Base-by-base conservation (phyloP, 305 asterid genomes). In the Fraxinus baroniana region DNA sequence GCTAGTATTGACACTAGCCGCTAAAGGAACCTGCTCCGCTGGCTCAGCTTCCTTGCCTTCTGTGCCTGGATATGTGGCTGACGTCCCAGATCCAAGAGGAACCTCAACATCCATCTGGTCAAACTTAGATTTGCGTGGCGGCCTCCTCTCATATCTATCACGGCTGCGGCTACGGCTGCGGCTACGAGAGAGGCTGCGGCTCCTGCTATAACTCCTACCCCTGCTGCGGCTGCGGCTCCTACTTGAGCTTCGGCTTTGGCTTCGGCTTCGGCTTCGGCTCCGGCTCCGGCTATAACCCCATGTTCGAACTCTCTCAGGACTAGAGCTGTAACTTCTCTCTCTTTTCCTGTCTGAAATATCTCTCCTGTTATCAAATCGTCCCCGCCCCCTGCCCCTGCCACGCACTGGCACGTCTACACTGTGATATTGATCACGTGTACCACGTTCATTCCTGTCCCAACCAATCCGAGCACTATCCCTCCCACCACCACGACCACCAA, bases 301-400 rank as follows among this genome's bases (percentile, higher is more conserved):
- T 24, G 98, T 91, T 73, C 98, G 87, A 66, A 89, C 95, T 86
- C 93, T 92, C 68, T 91, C 97, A 0, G 97, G 98, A 79, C 99
- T 95, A 22, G 88, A 79, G 80, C 95, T 92, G 64, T 78, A 83
- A 84, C 66, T 55, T 55, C 66, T 55, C 66, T 95, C 95, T 85
- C 97, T 87, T 77, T 89, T 87, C 83, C 94, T 90, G 73, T 91
- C 94, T 41, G 88, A 83, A 81, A 82, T 84, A 39, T 91, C 97
- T 82, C 97, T 88, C 82, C 99, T 87, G 74, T 37, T 87, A 77
- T 91, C 97, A 84, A 93, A 93, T 33, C 95, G 88, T 7, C 98
- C 98, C 68, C 92, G 86, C 1, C 95, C 97, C 33, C 91, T 84
- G 78, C 98, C 97, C 46, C 94, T 84, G 73, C 93, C 97, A 33